Conservation (phyloP, 148 eudicot genomes). For the Drosera capensis region DNA sequence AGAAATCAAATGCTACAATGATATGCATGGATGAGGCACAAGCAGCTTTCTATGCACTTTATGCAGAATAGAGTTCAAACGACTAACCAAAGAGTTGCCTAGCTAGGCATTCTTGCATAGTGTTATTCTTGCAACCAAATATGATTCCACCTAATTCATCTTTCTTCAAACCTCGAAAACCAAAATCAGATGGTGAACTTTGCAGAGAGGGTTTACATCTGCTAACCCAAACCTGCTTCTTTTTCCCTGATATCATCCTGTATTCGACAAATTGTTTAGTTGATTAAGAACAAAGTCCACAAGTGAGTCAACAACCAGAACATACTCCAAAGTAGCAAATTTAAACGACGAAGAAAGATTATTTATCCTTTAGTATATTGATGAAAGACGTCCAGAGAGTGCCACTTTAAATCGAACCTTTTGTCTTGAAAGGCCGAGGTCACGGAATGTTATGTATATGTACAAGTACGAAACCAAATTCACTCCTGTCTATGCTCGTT, state of each 20-base stretch:
- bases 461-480: no score
- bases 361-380: no score
- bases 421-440: no score
- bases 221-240: slow-evolving; percentile 3
- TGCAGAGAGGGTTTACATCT: slow-evolving; percentile 6
- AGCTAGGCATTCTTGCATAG: slow-evolving; percentile 50
- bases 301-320: background rate
- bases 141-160: slow-evolving; percentile 58
- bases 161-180: slow-evolving; percentile 36
- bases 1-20: background rate
- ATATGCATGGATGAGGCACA: background rate
- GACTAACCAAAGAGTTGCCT: slow-evolving; percentile 77
- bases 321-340: no score
- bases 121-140: slow-evolving; percentile 57
- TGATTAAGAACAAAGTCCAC: background rate
- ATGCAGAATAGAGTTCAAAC: slow-evolving; percentile 1
- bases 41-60: no score
- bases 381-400: no score
- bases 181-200: slow-evolving; percentile 1
- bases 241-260: slow-evolving; percentile 38
- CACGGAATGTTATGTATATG: no score
- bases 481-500: no score
- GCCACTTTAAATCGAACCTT: no score
- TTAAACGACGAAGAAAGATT: no score
- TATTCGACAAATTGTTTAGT: background rate